Evolutionary conservation across 2,329 filamentous ascomycete species (phyloP), one percentile per base, ranked within the genome.

Genomic region (Colletotrichum horii): DNA sequence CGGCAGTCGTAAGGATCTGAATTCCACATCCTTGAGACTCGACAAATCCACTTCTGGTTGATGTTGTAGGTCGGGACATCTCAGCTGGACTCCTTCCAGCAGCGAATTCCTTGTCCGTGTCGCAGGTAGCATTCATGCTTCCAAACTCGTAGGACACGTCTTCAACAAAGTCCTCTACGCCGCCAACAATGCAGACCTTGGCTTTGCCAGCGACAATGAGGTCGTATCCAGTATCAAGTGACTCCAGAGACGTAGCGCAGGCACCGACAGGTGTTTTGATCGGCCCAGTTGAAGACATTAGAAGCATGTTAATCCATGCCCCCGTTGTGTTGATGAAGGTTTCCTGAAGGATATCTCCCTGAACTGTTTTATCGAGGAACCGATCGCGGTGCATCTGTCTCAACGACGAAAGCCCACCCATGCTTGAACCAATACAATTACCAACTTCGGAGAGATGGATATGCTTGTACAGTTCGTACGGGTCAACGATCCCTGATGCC

Each of bases 401-500:
- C 12, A 82, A 36, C 2, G 79, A 79, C 19, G 71, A 58, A 2
- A 78, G 66, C 3, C 83, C 82, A 15, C 83, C 83, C 60, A 82
- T 75, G 6, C 81, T 79, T 7, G 82, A 79, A 0, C 85, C 84
- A 4, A 86, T 74, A 60, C 77, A 82, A 66, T 81, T 84, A 16
- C 80, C 83, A 1, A 86, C 43, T 14, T 85, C 83, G 0, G 83
- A 82, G 4, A 83, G 70, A 74, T 85, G 84, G 8, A 85, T 81
- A 38, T 84, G 77, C 52, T 82, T 66, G 16, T 80, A 84, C 0
- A 84, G 70, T 70, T 86, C 84, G 7, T 76, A 80, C 0, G 80
- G 78, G n/a, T 82, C 81, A 26, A 96, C 98, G 84, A 99, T 96
- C 92, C 97, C 97, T 77, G 95, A 94, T 32, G 95, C 94, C 62